Conservation (phyloP, 805 yeast species). For the Ogataea parapolymorpha region DNA sequence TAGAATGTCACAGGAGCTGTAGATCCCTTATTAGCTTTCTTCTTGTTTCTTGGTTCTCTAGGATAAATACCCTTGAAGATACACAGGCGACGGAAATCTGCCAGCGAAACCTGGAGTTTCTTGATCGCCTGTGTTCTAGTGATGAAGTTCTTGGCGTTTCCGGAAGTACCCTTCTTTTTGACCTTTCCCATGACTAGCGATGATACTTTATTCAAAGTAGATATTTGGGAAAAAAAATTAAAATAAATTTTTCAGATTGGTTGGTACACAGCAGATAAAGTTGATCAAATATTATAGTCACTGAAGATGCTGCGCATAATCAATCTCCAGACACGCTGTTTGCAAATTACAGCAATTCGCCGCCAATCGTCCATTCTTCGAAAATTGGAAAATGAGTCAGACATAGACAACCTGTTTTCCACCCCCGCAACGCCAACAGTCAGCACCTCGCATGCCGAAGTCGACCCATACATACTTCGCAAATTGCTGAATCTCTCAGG, state of each 20-base stretch:
- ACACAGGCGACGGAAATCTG: conserved; percentile 95
- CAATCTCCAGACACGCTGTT: not conserved
- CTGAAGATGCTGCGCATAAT: not conserved
- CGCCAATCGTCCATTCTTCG: not conserved
- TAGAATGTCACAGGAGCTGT: conserved; percentile 95
- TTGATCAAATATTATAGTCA: not conserved
- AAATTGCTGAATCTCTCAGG: conserved; percentile 50
- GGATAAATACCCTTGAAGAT: conserved; percentile 98
- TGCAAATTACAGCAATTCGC: not conserved
- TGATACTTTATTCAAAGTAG: conserved; percentile 1
- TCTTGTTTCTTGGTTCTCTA: conserved; percentile 91
- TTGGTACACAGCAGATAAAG: conserved; percentile 9
- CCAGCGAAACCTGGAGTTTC: conserved; percentile 86
- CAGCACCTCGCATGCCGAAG: not conserved
- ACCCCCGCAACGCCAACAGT: not conserved
- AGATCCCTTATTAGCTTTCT: conserved; percentile 97
- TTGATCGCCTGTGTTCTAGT: conserved; percentile 94
- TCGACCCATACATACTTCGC: conserved; percentile 18
- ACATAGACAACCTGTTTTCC: conserved; percentile 19
- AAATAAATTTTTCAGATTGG: conserved; percentile 16
- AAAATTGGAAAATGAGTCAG: not conserved
- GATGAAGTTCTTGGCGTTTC: conserved; percentile 88
- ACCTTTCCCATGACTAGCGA: conserved; percentile 49
- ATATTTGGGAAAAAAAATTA: conserved; percentile 12
- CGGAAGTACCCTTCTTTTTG: conserved; percentile 78